Percentiles rank a stretch among this genome's conserved stretches.
These are phyloP conservation scores for Pontederia crassipes DNA, from an alignment of 176 grass and related monocot species.

Conservation along the genomic window DNA sequence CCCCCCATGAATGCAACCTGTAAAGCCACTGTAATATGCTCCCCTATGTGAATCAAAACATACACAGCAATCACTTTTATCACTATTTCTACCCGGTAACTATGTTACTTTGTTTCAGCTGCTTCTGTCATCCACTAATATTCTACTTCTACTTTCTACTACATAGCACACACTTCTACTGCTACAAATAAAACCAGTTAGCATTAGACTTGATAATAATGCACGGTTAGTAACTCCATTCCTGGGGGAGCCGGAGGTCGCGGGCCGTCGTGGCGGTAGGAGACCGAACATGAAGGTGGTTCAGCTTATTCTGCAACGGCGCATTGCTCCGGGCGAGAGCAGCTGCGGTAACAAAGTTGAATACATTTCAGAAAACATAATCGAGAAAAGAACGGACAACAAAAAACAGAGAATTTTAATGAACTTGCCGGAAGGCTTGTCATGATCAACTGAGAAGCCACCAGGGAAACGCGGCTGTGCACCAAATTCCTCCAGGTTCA, in stretches of 20 bases:
- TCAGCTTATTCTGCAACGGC: background rate
- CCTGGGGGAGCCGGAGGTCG: conserved; percentile 14
- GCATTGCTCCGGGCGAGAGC: conserved; percentile 8
- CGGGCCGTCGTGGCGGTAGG: background rate
- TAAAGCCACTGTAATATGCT: no score
- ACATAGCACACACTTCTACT: no score
- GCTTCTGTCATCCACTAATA: no score
- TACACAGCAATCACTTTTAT: no score
- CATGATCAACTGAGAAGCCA: conserved; percentile 24
- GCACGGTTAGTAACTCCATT: conserved; percentile 31
- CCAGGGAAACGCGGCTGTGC: conserved; percentile 4
- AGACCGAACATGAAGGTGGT: background rate
- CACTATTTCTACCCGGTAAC: no score
- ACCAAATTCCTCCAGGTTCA: conserved; percentile 16
- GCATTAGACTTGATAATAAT: no score
- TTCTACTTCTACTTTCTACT: no score
- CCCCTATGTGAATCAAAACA: no score
- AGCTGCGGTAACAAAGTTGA: conserved; percentile 1
- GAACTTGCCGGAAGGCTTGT: background rate
- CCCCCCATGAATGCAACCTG: no score
- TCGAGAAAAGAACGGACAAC: background rate
- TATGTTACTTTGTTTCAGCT: no score
- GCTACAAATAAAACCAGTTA: no score
- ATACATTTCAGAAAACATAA: background rate
- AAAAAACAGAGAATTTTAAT: background rate